phyloP scores from a whole-genome alignment of 306 rosid genomes.

The Medicago arabica region DNA sequence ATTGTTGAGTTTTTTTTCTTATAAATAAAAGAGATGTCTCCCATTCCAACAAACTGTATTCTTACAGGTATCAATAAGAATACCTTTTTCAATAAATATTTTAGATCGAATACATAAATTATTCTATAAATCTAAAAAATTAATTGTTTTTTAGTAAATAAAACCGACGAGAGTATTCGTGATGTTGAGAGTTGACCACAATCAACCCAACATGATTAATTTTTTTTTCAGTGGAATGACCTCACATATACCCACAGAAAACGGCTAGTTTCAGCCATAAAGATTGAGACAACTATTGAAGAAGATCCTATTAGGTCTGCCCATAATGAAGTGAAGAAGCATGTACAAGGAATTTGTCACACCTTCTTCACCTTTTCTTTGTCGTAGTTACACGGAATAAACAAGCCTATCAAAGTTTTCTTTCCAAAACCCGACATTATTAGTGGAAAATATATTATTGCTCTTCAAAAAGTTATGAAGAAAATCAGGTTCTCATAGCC shows the following conservation, averaged over 20 bases:
- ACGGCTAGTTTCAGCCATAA: background rate
- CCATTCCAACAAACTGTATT: too few species aligned
- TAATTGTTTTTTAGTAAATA: too few species aligned
- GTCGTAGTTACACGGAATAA: background rate
- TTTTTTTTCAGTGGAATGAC: background rate
- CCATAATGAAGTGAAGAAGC: background rate
- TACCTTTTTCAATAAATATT: too few species aligned
- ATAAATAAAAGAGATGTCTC: too few species aligned
- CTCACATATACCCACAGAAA: background rate
- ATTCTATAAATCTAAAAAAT: too few species aligned
- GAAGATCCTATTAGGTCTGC: background rate
- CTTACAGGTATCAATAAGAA: too few species aligned
- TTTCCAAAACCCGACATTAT: conserved; percentile 35
- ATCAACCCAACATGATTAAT: too few species aligned
- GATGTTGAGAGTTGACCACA: too few species aligned
- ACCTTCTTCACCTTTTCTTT: background rate
- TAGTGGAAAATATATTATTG: conserved; percentile 44
- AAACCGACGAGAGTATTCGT: too few species aligned
- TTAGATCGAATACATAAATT: too few species aligned
- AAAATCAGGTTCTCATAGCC: conserved; percentile 27
- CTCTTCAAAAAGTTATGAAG: conserved; percentile 13
- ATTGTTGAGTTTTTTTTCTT: too few species aligned
- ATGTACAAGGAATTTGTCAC: background rate
- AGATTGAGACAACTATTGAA: background rate
- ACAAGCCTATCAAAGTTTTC: background rate